Percentiles rank a stretch among this genome's conserved stretches.
Evolutionary conservation across 768 basidiomycete genomes (phyloP).

Genomic region (Tulasnella sp.): DNA sequence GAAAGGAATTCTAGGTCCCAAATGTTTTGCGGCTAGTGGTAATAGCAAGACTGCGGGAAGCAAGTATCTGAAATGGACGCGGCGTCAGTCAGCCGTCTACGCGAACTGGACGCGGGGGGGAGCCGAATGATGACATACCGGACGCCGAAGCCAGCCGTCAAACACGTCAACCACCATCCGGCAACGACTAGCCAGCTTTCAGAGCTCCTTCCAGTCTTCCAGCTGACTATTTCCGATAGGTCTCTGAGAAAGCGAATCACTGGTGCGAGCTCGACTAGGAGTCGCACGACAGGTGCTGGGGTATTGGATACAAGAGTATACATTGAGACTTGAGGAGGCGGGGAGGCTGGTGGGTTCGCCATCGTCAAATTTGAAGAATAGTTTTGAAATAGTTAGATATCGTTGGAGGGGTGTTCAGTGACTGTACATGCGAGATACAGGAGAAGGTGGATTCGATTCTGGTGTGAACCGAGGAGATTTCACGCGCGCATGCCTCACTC

Average conservation of each 20-base stretch:
- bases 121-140: conserved; percentile 34
- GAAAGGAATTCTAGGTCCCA: conserved; percentile 1
- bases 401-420: neutral
- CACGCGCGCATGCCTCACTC: neutral
- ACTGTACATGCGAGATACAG: neutral
- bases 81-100: neutral
- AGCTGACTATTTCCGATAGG: conserved; percentile 45
- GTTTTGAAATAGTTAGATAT: neutral
- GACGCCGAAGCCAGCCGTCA: conserved; percentile 47
- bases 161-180: conserved; percentile 69
- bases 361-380: neutral
- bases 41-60: neutral
- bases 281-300: conserved; percentile 54
- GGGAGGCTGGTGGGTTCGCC: neutral
- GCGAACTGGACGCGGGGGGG: neutral
- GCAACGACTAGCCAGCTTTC: conserved; percentile 61
- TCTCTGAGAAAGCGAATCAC: conserved; percentile 40
- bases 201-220: conserved; percentile 47
- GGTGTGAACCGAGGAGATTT: neutral
- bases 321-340: conserved; percentile 13
- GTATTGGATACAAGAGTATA: conserved; percentile 21
- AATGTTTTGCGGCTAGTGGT: neutral
- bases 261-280: conserved; percentile 57
- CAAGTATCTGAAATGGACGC: neutral
- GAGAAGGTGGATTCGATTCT: neutral